Percentiles rank a stretch among this genome's conserved stretches.
Conservation (phyloP, 2,329 filamentous ascomycete species). For the Catunica adiposa region DNA sequence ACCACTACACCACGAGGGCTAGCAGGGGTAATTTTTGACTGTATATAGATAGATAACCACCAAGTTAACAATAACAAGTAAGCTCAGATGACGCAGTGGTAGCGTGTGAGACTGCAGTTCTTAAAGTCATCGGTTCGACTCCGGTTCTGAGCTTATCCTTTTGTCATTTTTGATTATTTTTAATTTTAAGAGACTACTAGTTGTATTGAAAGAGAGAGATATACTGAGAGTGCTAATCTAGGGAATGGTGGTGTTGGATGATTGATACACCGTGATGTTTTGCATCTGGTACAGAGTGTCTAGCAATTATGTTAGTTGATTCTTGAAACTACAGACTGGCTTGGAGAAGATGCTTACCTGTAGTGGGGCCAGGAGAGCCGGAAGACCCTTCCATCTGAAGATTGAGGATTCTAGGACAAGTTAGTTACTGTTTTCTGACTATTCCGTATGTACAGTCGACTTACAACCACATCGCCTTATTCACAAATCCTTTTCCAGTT, state of each 20-base stretch:
- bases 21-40: too few relatives aligned
- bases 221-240: background rate
- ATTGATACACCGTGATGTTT: background rate
- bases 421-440: background rate
- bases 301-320: background rate
- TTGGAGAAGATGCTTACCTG: conserved; percentile 8
- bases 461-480: conserved; percentile 29
- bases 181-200: background rate
- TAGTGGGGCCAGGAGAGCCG: conserved; percentile 24
- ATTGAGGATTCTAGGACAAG: conserved; percentile 25
- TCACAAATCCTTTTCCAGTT: conserved; percentile 32
- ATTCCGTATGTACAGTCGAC: conserved; percentile 13
- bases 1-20: too few relatives aligned
- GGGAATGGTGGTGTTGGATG: background rate
- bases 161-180: background rate
- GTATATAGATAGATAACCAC: background rate
- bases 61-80: background rate
- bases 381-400: conserved; percentile 31
- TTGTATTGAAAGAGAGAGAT: background rate
- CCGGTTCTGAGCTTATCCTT: conserved; percentile 9
- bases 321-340: background rate
- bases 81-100: conserved; percentile 12
- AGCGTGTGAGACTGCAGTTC: conserved; percentile 15
- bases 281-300: conserved; percentile 10
- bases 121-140: conserved; percentile 13